Evolutionary conservation across 2,329 filamentous ascomycete genomes (phyloP), one percentile per base, ranked within the genome.

Genomic region (Tympanopsis confertula): DNA sequence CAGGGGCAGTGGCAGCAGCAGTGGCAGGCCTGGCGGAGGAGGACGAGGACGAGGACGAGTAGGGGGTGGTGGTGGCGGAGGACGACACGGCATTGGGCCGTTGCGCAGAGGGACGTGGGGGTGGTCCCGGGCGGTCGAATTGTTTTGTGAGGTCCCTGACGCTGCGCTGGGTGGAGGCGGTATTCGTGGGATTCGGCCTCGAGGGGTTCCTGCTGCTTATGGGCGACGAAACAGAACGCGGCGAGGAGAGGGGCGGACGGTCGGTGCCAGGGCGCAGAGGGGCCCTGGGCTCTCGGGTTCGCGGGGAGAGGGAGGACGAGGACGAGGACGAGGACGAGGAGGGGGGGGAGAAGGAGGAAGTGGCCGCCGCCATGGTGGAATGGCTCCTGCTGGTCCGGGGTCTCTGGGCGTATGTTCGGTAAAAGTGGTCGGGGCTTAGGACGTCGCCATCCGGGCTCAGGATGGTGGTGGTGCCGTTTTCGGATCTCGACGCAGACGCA

Each of bases 91-190:
- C 17, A 26, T 39, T 35, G 24, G 35, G 41, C 35, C 14, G 40
- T 14, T 14, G 44, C 41, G 29, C 41, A 28, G 12, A 38, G 37
- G 15, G 42, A 19, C 4, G 50, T 40, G 17, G n/a, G 36, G 46
- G 18, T 41, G 29, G 38, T 50, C 45, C 18, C 51, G 44, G 35
- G 56, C 63, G 75, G 56, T 89, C 83, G 59, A 89, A 91, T 39
- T 74, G 78, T 57, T 80, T 85, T 50, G 84, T 78, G 44, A 91
- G 66, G 52, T 91, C 84, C 59, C 81, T 86, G 47, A 91, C 82
- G 42, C 81, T 88, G n/a, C 77, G 68, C 46, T 81, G 70, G 32
- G 51, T 46, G 10, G 48, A 38, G 7, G 40, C 41, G 17, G 40
- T 29, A 37, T 50, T 26, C 7, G 7, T n/a, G 22, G 7, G 7